A percentile compares a stretch with the other conserved stretches of the same genome.
phyloP scores from a whole-genome alignment of 2,329 filamentous ascomycete species.

The Pyrenochaeta sp. region DNA sequence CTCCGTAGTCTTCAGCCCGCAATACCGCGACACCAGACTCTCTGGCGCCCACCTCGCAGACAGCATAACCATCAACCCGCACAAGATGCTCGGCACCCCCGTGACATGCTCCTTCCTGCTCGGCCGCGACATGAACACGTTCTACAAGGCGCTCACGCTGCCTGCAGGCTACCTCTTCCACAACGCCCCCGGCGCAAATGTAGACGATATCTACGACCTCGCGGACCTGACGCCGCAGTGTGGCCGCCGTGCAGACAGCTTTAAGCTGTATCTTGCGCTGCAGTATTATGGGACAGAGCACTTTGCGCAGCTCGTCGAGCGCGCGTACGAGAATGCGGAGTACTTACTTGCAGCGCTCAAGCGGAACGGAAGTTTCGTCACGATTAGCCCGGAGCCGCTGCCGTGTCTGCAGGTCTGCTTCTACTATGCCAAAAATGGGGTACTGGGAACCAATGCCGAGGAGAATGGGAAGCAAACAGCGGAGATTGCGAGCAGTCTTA shows the following conservation, averaged over 20 bases:
- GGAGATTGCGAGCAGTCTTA: slow-evolving; percentile 61
- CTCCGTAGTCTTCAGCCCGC: slow-evolving; percentile 73
- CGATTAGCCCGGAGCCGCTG: slow-evolving; percentile 78
- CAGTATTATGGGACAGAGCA: slow-evolving; percentile 83
- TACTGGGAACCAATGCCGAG: slow-evolving; percentile 53
- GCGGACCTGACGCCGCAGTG: slow-evolving; percentile 94
- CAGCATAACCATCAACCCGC: slow-evolving; percentile 87
- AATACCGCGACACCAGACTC: slow-evolving; percentile 68
- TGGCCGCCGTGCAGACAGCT: slow-evolving; percentile 80
- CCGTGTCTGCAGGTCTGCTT: slow-evolving; percentile 92
- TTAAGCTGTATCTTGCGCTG: slow-evolving; percentile 90
- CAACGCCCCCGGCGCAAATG: slow-evolving; percentile 34
- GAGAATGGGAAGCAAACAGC: slow-evolving; percentile 65
- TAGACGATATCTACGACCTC: slow-evolving; percentile 76
- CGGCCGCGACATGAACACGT: slow-evolving; percentile 74
- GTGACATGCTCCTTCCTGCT: slow-evolving; percentile 91
- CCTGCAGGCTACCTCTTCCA: slow-evolving; percentile 77
- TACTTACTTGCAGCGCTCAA: slow-evolving; percentile 70
- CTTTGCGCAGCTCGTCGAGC: slow-evolving; percentile 69
- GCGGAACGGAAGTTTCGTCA: slow-evolving; percentile 65
- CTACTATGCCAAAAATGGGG: slow-evolving; percentile 73
- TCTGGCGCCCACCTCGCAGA: slow-evolving; percentile 76
- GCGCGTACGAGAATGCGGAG: slow-evolving; percentile 74
- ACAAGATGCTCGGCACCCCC: slow-evolving; percentile 96
- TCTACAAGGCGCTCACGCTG: slow-evolving; percentile 85